Conservation (phyloP, 257 asterid genomes). For the Scutellaria baicalensis region DNA sequence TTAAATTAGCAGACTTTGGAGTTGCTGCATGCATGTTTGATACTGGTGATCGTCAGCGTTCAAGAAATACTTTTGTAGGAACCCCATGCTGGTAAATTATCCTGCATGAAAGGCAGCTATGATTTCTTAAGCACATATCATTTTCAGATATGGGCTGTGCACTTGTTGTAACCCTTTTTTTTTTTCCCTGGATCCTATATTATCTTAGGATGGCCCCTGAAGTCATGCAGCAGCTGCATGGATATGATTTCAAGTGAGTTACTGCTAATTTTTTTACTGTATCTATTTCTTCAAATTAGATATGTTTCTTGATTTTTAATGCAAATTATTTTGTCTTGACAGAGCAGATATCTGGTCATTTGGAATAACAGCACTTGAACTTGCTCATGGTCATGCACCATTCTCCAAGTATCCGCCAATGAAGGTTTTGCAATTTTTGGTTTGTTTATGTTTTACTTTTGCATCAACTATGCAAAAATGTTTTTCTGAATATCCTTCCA, state of each 20-base stretch:
- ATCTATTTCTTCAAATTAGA: background rate
- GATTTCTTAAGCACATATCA: background rate
- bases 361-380: constrained; percentile 98
- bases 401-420: constrained; percentile 98
- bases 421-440: constrained; percentile 55
- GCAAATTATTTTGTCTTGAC: constrained; percentile 29
- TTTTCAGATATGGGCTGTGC: background rate
- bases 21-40: constrained; percentile 98
- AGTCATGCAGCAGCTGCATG: constrained; percentile 98
- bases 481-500: constrained; percentile 11
- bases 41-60: constrained; percentile 93
- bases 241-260: constrained; percentile 95
- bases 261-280: background rate
- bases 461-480: constrained; percentile 3
- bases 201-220: constrained; percentile 98
- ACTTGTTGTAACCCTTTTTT: background rate
- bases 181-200: background rate
- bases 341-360: constrained; percentile 99
- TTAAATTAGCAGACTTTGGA: constrained; percentile 96
- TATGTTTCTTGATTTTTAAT: constrained; percentile 15
- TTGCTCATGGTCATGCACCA: constrained; percentile 99
- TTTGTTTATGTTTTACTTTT: constrained; percentile 3
- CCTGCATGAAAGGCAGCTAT: constrained; percentile 3
- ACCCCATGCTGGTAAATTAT: constrained; percentile 91
- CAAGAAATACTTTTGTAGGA: constrained; percentile 98